Conservation (phyloP, 1,139 yeast genomes). For the Suhomyces maxii region DNA sequence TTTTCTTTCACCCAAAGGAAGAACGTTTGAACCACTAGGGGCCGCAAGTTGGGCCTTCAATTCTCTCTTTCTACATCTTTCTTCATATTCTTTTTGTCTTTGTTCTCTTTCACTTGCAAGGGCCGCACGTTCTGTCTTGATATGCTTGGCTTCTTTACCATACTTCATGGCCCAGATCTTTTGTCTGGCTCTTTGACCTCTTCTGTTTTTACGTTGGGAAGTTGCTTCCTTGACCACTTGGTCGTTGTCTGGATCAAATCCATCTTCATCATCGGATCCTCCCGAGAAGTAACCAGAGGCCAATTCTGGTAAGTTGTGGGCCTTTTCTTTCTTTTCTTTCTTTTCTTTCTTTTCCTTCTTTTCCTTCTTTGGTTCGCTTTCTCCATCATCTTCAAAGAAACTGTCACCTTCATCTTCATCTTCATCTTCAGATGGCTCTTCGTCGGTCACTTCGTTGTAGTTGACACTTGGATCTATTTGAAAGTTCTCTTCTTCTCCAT, state of each 20-base stretch:
- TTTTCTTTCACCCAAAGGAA: slow-evolving; percentile 43
- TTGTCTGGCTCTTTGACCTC: slow-evolving; percentile 97
- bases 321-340: slow-evolving; percentile 8
- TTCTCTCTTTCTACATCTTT: slow-evolving; percentile 66
- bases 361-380: slow-evolving; percentile 17
- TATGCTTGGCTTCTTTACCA: slow-evolving; percentile 83
- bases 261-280: slow-evolving; percentile 60
- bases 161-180: slow-evolving; percentile 92
- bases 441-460: slow-evolving; percentile 65
- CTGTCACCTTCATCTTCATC: slow-evolving; percentile 31
- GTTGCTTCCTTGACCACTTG: slow-evolving; percentile 57
- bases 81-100: slow-evolving; percentile 67
- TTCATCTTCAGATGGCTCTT: slow-evolving; percentile 51
- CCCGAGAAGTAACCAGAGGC: slow-evolving; percentile 83
- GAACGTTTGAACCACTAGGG: slow-evolving; percentile 22
- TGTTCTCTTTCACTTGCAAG: slow-evolving; percentile 55
- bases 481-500: slow-evolving; percentile 47
- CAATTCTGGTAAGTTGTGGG: slow-evolving; percentile 60
- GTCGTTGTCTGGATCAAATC: slow-evolving; percentile 55
- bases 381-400: slow-evolving; percentile 34
- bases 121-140: slow-evolving; percentile 60
- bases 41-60: slow-evolving; percentile 44
- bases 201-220: slow-evolving; percentile 70
- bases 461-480: slow-evolving; percentile 43
- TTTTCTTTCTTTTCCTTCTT: slow-evolving; percentile 16